These are phyloP conservation scores for Hippophae rhamnoides DNA, from an alignment of 306 rosid genomes.

Conservation along the genomic window DNA sequence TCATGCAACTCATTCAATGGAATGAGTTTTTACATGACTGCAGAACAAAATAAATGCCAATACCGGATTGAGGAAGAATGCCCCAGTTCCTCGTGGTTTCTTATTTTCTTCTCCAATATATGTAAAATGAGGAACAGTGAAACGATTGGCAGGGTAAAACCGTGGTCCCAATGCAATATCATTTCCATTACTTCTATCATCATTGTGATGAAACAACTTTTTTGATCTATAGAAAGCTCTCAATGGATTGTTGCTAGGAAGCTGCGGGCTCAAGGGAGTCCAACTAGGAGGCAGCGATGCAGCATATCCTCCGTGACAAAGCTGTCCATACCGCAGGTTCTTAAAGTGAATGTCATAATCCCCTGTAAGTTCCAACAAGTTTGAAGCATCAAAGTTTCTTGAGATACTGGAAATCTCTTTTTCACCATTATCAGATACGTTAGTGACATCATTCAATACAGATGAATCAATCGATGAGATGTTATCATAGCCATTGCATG, in stretches of 20 bases:
- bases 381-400: constrained; percentile 30
- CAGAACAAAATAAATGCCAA: constrained; percentile 3
- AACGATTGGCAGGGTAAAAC: constrained; percentile 45
- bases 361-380: constrained; percentile 63
- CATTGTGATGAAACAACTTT: constrained; percentile 30
- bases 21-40: constrained; percentile 1
- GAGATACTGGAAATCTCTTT: constrained; percentile 7
- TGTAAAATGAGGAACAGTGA: constrained; percentile 22
- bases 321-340: constrained; percentile 47
- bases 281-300: constrained; percentile 40
- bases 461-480: constrained; percentile 21
- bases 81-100: constrained; percentile 61
- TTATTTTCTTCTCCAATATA: constrained; percentile 45
- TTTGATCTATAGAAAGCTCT: constrained; percentile 31
- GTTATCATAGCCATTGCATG: constrained; percentile 21
- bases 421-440: constrained; percentile 19
- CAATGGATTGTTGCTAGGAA: constrained; percentile 45
- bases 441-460: constrained; percentile 22
- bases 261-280: constrained; percentile 47
- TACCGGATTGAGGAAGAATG: constrained; percentile 76
- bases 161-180: constrained; percentile 34
- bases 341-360: constrained; percentile 51
- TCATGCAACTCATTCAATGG: constrained; percentile 2
- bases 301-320: constrained; percentile 33
- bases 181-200: constrained; percentile 37